Evolutionary conservation across 257 asterid species (phyloP).

Genomic region (Primulina huaijiensis): DNA sequence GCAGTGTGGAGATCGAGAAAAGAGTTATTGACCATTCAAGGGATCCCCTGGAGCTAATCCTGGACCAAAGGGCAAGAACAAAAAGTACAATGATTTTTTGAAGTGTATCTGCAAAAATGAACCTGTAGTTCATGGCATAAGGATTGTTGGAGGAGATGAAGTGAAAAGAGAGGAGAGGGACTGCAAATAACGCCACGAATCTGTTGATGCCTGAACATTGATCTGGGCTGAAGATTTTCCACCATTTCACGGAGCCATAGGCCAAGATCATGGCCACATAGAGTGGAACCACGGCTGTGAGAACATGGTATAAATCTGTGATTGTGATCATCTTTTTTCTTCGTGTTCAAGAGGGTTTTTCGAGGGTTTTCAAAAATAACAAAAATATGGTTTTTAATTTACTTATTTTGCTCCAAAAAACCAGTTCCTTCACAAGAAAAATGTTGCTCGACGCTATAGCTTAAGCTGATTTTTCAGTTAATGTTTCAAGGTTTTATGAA

Average conservation of each 20-base stretch:
- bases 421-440: too few relatives aligned
- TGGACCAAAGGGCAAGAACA: slow-evolving; percentile 51
- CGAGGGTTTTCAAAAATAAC: neutral
- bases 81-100: slow-evolving; percentile 58
- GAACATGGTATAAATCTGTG: slow-evolving; percentile 67
- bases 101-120: slow-evolving; percentile 66
- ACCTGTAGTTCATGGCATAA: slow-evolving; percentile 55
- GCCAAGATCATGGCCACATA: slow-evolving; percentile 73
- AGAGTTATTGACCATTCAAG: slow-evolving; percentile 70
- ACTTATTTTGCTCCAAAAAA: too few relatives aligned
- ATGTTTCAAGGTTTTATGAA: neutral
- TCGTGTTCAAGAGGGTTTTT: too few relatives aligned
- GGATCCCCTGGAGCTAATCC: slow-evolving; percentile 46
- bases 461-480: neutral
- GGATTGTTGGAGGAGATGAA: slow-evolving; percentile 63
- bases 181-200: slow-evolving; percentile 71
- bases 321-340: slow-evolving; percentile 43
- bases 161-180: slow-evolving; percentile 69
- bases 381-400: too few relatives aligned
- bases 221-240: slow-evolving; percentile 70
- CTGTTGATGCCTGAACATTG: slow-evolving; percentile 80
- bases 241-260: slow-evolving; percentile 75
- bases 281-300: slow-evolving; percentile 82
- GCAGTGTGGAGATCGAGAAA: slow-evolving; percentile 60
- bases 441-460: neutral